A percentile compares a stretch with the other conserved stretches of the same genome.
Evolutionary conservation across 139 green algal species (phyloP).

Genomic region (Tetraselmis striata): DNA sequence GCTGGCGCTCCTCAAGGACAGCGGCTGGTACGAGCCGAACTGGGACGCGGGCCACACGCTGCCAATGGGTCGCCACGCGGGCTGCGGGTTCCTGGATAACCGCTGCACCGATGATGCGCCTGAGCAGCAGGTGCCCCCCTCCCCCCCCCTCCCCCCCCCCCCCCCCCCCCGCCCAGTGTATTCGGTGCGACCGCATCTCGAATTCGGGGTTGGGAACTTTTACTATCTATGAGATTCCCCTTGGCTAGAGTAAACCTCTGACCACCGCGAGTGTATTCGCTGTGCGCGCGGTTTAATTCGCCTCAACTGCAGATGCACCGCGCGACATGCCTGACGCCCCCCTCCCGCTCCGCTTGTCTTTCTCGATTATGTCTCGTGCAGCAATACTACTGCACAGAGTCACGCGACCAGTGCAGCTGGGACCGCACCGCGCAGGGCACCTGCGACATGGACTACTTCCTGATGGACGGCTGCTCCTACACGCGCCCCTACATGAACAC

Average conservation of each 20-base stretch:
- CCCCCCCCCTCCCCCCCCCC: too few species aligned
- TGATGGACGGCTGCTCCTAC: neutral
- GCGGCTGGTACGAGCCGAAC: conserved; percentile 16
- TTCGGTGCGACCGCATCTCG: too few species aligned
- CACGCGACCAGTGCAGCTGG: neutral
- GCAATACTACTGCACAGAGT: neutral
- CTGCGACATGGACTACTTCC: neutral
- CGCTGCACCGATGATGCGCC: neutral
- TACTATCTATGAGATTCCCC: neutral
- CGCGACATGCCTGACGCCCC: too few species aligned
- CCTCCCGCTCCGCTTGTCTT: too few species aligned
- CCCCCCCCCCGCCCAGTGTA: too few species aligned
- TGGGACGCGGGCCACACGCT: neutral
- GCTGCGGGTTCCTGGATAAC: neutral
- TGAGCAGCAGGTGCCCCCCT: neutral
- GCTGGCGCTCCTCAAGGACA: conserved; percentile 46
- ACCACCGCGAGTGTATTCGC: neutral
- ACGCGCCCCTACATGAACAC: neutral
- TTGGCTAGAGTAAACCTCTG: neutral
- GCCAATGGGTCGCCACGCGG: neutral
- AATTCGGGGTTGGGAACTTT: too few species aligned
- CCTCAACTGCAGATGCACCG: neutral
- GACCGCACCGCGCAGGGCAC: neutral
- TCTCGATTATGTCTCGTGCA: neutral
- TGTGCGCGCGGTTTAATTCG: neutral